Base-by-base conservation (phyloP, 345 rosid species). In the Psidium friedrichsthalianum region DNA sequence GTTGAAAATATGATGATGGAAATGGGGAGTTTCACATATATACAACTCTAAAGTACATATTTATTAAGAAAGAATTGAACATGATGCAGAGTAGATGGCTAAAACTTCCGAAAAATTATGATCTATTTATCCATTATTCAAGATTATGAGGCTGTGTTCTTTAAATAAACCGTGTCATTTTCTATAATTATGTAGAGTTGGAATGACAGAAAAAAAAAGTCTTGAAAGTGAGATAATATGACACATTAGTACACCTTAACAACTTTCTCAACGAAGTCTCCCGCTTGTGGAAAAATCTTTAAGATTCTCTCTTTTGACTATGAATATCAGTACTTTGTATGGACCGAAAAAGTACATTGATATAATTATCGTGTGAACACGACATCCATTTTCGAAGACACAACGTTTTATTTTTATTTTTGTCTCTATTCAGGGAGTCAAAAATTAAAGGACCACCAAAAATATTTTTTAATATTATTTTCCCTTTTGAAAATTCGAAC, bases 161-260 rank as follows among this genome's bases (percentile, higher is more conserved):
- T 1, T 59, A 59, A 27, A 59, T 6, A 27, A 8, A 59, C 20
- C 20, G 1, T 27, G 74, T 6, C 74, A 59, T 6, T 27, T 59
- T 36, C 9, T 1, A 59, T 59, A 29, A 18, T 27, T 15, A 16
- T 1, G 40, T 6, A 15, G 74, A 61, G 76, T 15, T 18, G 11
- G 20, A 61, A 61, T 29, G 22, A 18, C 11, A 20, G 42, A 8
- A 0, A 29, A 2, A 51, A 14, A 29, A 61, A 29, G 42, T 61
- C 9, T 40, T 29, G 32, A 61, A 61, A 29, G 20, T 4, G 1
- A 61, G 76, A 61, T 15, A 0, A 29, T 0, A 27, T 22, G 2
- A 61, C 32, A 29, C 76, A 29, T 29, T 15, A 0, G 74, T 0
- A 29, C 21, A 29, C 74, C 4, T 61, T 9, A 61, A 61, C 2